Evolutionary conservation across 208 protist genomes (phyloP), one percentile per base, ranked within the genome.

Genomic region (Acanthamoeba culbertsoni): DNA sequence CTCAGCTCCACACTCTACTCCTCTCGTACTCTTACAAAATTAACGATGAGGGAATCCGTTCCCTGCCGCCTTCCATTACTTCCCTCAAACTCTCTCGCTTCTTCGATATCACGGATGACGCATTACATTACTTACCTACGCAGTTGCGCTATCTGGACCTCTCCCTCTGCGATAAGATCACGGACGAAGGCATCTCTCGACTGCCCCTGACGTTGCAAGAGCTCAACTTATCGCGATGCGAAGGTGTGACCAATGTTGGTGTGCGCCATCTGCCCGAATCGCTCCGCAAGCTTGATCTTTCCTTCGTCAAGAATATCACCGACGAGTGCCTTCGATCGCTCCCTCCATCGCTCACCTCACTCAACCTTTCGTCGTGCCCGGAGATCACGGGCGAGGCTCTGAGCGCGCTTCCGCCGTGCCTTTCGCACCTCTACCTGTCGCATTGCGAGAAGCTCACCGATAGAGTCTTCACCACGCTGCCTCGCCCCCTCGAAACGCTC

Each of bases 11-110:
- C 42, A 79, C 68, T 10, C 37, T 79, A 26, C 35, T 79, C 26
- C 68, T 79, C 40, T 79, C 68, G 18, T 79, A 79, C 68, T 79
- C 68, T 0, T 79, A 79, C 68, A 79, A 79, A 42, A 79, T 79
- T 42, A 79, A 18, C 68, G 68, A 79, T 42, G 68, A 79, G 1
- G 68, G 68, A 14, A 33, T 79, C 35, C 68, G 68, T 3, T 45
- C 40, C 6, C 68, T 79, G 68, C 68, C 68, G 68, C 18, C 68
- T 20, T 51, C 68, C 6, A 31, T 79, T 23, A 53, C 68, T 28
- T 51, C 68, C 23, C 68, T 79, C 42, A 79, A 79, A 42, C 68
- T 79, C 42, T 79, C 68, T 28, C 68, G 68, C 35, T 79, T 79
- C 68, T 79, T 79, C 68, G 68, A 79, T 16, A 51, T 79, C 68